Evolutionary conservation across 495 filamentous ascomycete genomes (phyloP), one percentile per base, ranked within the genome.

Genomic region (Hyaloscypha finlandica): DNA sequence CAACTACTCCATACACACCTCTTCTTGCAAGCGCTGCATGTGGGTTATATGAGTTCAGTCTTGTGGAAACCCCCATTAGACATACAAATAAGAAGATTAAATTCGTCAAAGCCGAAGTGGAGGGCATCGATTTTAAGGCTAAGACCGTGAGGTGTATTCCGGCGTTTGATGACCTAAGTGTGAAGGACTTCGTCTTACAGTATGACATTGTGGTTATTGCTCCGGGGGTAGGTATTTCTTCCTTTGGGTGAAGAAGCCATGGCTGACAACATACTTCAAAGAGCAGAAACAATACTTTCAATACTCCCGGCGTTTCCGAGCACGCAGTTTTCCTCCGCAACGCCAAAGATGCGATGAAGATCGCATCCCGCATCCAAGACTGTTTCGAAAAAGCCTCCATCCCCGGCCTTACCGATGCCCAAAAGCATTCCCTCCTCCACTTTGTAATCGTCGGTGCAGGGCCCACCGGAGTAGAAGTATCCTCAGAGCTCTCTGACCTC

Each of bases 401-500:
- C 20, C 61, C 67, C 2, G 54, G 62, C n/a, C 20, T 58, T 16
- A 61, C 83, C 1, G 84, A 89, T 3, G 84, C 86, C 37, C 83
- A 91, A 78, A 80, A 84, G 64, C 80, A 82, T 53, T 79, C 83
- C 59, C 78, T 97, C 9, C 80, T 97, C 3, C 88, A 93, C 75
- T 96, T 96, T 70, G 91, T 90, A 35, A 85, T 97, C 63, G 91
- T 96, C 1, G 93, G 93, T 8, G 93, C 91, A 29, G 93, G 93
- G 0, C 92, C 93, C 0, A 96, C 93, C 1, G 93, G 93, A 3
- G 90, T 94, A 66, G 93, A 97, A 71, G 91, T 93, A 68, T 89
- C 91, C 0, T 91, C 90, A 3, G 90, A 94, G 70, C 83, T 97
- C n/a, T 88, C 92, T 75, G 93, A 96, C 71, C 85, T 96, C 8